Conservation (phyloP, 2,329 filamentous ascomycete species). For the Diaporthe velutina region DNA sequence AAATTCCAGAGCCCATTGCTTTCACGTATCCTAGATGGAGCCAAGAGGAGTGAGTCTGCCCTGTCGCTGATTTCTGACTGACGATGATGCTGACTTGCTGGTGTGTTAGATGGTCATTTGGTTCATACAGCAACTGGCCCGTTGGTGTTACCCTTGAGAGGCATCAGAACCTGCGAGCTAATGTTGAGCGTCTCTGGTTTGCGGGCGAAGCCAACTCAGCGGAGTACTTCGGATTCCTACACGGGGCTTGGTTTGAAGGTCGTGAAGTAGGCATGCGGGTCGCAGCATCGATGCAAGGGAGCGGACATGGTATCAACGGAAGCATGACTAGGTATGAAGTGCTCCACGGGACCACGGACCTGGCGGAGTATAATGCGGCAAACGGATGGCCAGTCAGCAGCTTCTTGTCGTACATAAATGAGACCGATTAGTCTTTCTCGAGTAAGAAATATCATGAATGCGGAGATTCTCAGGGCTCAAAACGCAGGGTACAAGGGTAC, state of each 20-base stretch:
- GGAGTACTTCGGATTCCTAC: neutral
- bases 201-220: conserved; percentile 1
- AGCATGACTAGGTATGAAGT: conserved; percentile 2
- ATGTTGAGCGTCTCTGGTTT: neutral
- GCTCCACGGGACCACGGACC: neutral
- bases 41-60: neutral
- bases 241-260: neutral
- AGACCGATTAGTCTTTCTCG: neutral
- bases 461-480: no score
- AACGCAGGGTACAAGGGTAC: no score
- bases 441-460: neutral
- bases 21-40: conserved; percentile 12
- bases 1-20: neutral
- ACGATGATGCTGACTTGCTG: neutral
- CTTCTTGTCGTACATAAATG: neutral
- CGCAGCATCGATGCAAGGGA: neutral
- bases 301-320: neutral
- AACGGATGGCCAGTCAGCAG: conserved; percentile 5
- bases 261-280: conserved; percentile 1
- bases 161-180: neutral
- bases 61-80: neutral
- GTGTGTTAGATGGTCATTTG: neutral
- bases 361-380: neutral
- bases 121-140: conserved; percentile 4
- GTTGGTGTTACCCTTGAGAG: neutral